Evolutionary conservation across 2,329 filamentous ascomycete species (phyloP).

Genomic region (Bipolaris oryzae): DNA sequence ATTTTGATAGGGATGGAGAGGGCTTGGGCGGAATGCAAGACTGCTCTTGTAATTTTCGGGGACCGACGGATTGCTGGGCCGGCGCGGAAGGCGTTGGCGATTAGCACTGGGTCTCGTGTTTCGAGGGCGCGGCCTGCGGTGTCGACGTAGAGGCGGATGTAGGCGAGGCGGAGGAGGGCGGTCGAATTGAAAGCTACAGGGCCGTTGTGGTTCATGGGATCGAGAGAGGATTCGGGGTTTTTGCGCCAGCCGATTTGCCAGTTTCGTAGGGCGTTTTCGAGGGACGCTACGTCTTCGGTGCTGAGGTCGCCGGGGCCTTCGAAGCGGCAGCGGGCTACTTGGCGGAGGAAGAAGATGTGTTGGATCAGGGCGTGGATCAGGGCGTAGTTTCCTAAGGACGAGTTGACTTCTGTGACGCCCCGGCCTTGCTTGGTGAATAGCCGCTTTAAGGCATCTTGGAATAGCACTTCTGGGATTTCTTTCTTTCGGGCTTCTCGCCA

Average conservation of each 20-base stretch:
- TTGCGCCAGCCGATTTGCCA: conserved; percentile 51
- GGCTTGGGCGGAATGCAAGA: conserved; percentile 71
- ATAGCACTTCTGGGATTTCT: conserved; percentile 31
- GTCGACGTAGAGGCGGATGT: conserved; percentile 70
- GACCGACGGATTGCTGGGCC: conserved; percentile 65
- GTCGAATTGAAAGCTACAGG: conserved; percentile 71
- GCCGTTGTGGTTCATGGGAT: conserved; percentile 62
- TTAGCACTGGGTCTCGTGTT: conserved; percentile 66
- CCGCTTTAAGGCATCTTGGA: conserved; percentile 43
- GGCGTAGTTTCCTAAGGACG: conserved; percentile 66
- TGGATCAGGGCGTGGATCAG: conserved; percentile 75
- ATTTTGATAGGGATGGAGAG: conserved; percentile 69
- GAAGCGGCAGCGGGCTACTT: conserved; percentile 49
- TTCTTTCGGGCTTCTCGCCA: conserved; percentile 53
- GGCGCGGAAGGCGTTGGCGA: conserved; percentile 65
- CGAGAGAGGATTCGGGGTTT: conserved; percentile 51
- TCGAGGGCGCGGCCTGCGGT: conserved; percentile 68
- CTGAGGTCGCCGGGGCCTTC: conserved; percentile 42
- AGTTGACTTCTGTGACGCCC: conserved; percentile 41
- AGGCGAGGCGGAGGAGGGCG: conserved; percentile 64
- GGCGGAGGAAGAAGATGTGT: conserved; percentile 72
- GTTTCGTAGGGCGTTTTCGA: conserved; percentile 52
- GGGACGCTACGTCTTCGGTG: conserved; percentile 49
- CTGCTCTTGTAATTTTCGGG: conserved; percentile 65
- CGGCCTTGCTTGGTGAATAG: conserved; percentile 43